phyloP scores from a whole-genome alignment of 805 yeast species.

The Ogataea haglerorum region DNA sequence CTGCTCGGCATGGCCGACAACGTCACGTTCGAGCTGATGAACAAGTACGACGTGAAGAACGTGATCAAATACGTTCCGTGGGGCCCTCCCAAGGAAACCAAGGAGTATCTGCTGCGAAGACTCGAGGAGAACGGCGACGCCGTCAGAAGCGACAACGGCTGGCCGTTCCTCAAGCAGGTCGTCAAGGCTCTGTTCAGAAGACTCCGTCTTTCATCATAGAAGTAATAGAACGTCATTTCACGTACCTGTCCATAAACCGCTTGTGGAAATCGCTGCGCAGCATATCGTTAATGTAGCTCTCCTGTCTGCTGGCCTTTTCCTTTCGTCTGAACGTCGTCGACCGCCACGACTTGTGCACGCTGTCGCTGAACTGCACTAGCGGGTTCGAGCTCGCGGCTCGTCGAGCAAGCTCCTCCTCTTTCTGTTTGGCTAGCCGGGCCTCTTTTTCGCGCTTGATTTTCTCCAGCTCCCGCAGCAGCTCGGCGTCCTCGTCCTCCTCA shows the following conservation, averaged over 20 bases:
- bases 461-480: conserved; percentile 38
- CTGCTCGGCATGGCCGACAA: conserved; percentile 95
- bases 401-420: conserved; percentile 24
- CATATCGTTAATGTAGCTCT: conserved; percentile 29
- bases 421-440: conserved; percentile 24
- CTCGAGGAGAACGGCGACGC: conserved; percentile 96
- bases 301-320: conserved; percentile 18
- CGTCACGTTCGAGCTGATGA: conserved; percentile 70
- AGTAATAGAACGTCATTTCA: conserved; percentile 24
- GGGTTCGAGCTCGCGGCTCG: conserved; percentile 29
- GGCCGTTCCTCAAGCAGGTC: conserved; percentile 62
- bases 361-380: conserved; percentile 15
- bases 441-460: conserved; percentile 37
- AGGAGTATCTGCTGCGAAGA: conserved; percentile 83
- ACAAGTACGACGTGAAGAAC: conserved; percentile 61
- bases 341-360: conserved; percentile 34
- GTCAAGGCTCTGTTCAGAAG: conserved; percentile 34
- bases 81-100: conserved; percentile 95
- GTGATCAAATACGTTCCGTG: conserved; percentile 94
- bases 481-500: conserved; percentile 34
- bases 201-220: conserved; percentile 10
- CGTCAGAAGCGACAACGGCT: conserved; percentile 79
- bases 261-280: conserved; percentile 40
- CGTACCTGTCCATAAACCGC: conserved; percentile 39
- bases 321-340: conserved; percentile 30